Evolutionary conservation across 2,329 filamentous ascomycete species (phyloP).

Genomic region (Malbranchea cinnamomea): DNA sequence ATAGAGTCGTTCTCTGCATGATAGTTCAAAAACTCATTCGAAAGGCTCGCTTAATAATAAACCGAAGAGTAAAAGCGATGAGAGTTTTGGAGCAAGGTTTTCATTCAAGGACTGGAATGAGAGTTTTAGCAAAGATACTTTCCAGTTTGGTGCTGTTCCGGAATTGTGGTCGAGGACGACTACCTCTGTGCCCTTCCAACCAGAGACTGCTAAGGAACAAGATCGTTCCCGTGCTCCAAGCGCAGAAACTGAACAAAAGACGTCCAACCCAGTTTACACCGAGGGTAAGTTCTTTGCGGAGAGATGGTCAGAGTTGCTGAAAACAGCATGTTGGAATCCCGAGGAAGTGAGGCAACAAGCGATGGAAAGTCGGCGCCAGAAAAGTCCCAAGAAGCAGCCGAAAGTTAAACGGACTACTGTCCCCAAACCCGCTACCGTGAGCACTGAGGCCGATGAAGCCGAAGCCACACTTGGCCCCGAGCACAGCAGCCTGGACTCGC

Average conservation of each 20-base stretch:
- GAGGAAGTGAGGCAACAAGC: conserved; percentile 14
- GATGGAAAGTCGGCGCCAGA: conserved; percentile 14
- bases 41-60: conserved; percentile 8
- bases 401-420: conserved; percentile 17
- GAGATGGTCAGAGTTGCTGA: conserved; percentile 24
- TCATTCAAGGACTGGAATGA: conserved; percentile 28
- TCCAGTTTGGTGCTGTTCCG: too few relatives aligned
- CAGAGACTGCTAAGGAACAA: conserved; percentile 6
- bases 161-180: too few relatives aligned
- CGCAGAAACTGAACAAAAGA: too few relatives aligned
- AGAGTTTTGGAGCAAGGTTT: conserved; percentile 24
- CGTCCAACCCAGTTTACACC: conserved; percentile 19
- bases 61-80: conserved; percentile 21
- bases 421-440: conserved; percentile 22
- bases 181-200: conserved; percentile 10
- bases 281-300: conserved; percentile 24
- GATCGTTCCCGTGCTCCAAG: conserved; percentile 9
- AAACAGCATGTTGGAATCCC: conserved; percentile 20
- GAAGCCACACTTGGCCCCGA: conserved; percentile 16
- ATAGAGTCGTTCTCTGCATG: too few relatives aligned
- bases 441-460: conserved; percentile 26
- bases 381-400: conserved; percentile 21
- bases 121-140: conserved; percentile 19
- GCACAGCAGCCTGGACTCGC: conserved; percentile 11
- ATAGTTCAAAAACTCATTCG: too few relatives aligned